Evolutionary conservation across 306 rosid genomes (phyloP).

Genomic region (Medicago arabica): DNA sequence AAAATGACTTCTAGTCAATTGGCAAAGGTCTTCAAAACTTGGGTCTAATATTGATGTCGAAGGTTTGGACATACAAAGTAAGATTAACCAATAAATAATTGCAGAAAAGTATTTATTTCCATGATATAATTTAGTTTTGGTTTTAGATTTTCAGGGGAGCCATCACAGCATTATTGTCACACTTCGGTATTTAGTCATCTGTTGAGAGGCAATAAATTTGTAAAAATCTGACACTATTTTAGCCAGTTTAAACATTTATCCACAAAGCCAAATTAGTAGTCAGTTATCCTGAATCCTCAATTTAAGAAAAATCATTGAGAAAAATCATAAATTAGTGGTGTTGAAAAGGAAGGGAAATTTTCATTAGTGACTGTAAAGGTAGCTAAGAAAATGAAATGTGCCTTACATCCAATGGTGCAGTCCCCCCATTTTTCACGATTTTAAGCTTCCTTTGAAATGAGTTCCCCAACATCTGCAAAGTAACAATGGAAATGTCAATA

Average conservation of each 20-base stretch:
- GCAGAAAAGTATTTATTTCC: conserved; percentile 24
- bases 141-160: conserved; percentile 1
- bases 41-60: conserved; percentile 4
- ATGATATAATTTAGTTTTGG: neutral
- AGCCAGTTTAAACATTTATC: conserved; percentile 5
- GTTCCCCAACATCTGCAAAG: conserved; percentile 90
- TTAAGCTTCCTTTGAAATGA: conserved; percentile 93
- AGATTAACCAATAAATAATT: conserved; percentile 12
- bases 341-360: conserved; percentile 13
- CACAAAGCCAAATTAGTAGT: neutral
- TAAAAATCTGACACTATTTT: neutral
- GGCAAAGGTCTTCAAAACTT: neutral
- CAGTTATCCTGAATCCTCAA: neutral
- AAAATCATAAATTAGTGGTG: too few species aligned
- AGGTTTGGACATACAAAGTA: neutral
- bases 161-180: neutral
- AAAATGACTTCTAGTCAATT: neutral
- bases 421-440: conserved; percentile 71
- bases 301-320: conserved; percentile 7
- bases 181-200: neutral
- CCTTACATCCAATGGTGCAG: conserved; percentile 72
- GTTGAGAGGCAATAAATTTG: neutral
- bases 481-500: conserved; percentile 29
- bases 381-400: conserved; percentile 46
- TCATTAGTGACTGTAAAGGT: conserved; percentile 30